These are phyloP conservation scores for Entomortierella beljakovae DNA, from an alignment of 192 early-diverging fungal genomes.

Conservation along the genomic window DNA sequence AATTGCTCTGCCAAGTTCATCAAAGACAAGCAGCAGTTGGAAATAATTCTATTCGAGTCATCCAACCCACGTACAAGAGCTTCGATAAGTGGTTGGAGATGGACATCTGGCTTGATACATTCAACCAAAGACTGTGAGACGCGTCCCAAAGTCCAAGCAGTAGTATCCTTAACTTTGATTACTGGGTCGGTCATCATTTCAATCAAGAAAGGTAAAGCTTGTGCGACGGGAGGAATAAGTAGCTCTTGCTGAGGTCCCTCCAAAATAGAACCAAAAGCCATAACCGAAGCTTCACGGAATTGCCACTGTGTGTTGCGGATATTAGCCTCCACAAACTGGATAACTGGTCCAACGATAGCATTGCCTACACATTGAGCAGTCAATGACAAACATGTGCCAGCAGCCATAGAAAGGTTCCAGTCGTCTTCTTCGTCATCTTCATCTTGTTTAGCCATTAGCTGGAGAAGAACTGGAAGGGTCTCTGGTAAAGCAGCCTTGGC, in stretches of 20 bases:
- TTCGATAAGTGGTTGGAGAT: conserved; percentile 76
- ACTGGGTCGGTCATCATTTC: conserved; percentile 89
- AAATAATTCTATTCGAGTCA: conserved; percentile 90
- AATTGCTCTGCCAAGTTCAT: conserved; percentile 94
- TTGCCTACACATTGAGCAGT: conserved; percentile 88
- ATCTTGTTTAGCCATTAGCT: conserved; percentile 94
- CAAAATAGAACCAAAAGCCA: conserved; percentile 99
- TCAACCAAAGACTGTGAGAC: conserved; percentile 86
- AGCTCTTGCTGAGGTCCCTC: conserved; percentile 84
- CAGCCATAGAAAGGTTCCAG: conserved; percentile 99
- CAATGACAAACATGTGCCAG: conserved; percentile 92
- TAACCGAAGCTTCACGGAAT: conserved; percentile 95
- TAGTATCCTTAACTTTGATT: conserved; percentile 95
- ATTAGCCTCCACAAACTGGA: conserved; percentile 91
- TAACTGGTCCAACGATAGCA: conserved; percentile 82
- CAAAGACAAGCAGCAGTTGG: conserved; percentile 96
- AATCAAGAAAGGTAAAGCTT: conserved; percentile 91
- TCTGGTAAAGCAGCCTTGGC: conserved; percentile 81
- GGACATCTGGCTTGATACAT: conserved; percentile 79
- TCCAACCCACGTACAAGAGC: conserved; percentile 86
- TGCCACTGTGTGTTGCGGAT: conserved; percentile 92
- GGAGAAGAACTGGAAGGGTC: conserved; percentile 87
- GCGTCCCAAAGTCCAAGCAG: conserved; percentile 98
- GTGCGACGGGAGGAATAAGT: conserved; percentile 77
- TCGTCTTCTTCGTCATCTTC: conserved; percentile 99